phyloP scores from a whole-genome alignment of 164 flowering plant genomes.

The Euptelea pleiosperma region DNA sequence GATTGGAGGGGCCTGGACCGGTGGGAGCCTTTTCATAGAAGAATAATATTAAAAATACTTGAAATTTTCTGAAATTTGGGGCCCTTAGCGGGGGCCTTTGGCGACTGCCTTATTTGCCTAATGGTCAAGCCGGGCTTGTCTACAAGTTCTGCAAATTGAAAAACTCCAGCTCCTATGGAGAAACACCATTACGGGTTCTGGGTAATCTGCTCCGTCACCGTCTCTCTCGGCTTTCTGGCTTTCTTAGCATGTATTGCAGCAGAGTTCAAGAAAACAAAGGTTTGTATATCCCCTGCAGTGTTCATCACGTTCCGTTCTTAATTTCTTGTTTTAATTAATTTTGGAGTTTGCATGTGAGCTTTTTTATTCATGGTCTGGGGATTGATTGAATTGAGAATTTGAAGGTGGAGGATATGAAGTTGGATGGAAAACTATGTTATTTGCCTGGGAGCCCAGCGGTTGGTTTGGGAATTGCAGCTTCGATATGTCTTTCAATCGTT shows the following conservation, averaged over 20 bases:
- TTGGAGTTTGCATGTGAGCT: too few relatives aligned
- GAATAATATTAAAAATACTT: too few relatives aligned
- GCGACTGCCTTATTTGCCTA: too few relatives aligned
- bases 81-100: too few relatives aligned
- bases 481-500: constrained; percentile 36
- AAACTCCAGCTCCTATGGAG: constrained; percentile 21
- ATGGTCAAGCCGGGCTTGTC: too few relatives aligned
- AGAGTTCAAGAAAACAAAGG: constrained; percentile 66
- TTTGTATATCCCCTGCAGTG: too few relatives aligned
- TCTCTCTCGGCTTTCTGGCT: constrained; percentile 42
- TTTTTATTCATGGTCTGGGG: too few relatives aligned
- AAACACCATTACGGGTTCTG: constrained; percentile 16
- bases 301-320: too few relatives aligned
- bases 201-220: constrained; percentile 18
- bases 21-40: too few relatives aligned
- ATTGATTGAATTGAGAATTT: not conserved
- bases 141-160: not conserved
- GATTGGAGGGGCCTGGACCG: too few relatives aligned
- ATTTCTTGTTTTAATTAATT: too few relatives aligned
- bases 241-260: constrained; percentile 49
- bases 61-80: too few relatives aligned
- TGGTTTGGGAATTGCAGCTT: constrained; percentile 48
- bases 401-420: constrained; percentile 51
- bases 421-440: constrained; percentile 54
- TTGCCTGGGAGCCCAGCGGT: constrained; percentile 53